Base-by-base conservation (phyloP, 257 asterid genomes). In the Jacaranda copaia region DNA sequence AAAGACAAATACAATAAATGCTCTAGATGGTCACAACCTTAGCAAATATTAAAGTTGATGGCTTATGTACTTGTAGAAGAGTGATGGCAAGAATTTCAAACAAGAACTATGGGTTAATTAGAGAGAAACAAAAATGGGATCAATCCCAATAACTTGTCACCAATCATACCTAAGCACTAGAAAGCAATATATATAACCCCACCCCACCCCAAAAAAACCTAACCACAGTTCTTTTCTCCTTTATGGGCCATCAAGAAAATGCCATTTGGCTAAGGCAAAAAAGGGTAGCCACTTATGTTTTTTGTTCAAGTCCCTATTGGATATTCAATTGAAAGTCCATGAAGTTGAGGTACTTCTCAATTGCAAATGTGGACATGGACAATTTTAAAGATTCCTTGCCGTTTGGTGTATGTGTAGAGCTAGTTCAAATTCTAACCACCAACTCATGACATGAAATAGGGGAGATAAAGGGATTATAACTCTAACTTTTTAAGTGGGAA, bases 341-440 rank as follows among this genome's bases (percentile, higher is more conserved):
- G 64, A 35, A 10, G 25, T 53, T 6, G n/a, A n/a, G 56, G 56
- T 11, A 45, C 12, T 45, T 2, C 10, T 10, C 10, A 70, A 60
- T 3, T n/a, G 72, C 62, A 68, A 70, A 38, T 45, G 76, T 60
- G 36, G 8, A 49, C 13, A 39, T 55, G 39, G 61, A 43, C 77
- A 73, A 73, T 32, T 57, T 57, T n/a, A 5, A 40, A 70, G 70
- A 75, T 68, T 70, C 73, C 48, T 0, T 63, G 84, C 52, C 78
- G 79, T 80, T 81, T 72, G 53, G 40, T 60, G 81, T 43, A 75
- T 20, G n/a, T 53, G 48, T 53, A 42, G 46, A 62, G 77, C 68
- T 19, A 58, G 10, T 69, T 75, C 6, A 40, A 25, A 46, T 73
- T 66, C 13, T 5, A 42, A 3, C 77, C 46, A 70, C 67, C 15